These are phyloP conservation scores for Annulohypoxylon truncatum DNA, from an alignment of 2,329 filamentous ascomycete species.

Conservation along the genomic window DNA sequence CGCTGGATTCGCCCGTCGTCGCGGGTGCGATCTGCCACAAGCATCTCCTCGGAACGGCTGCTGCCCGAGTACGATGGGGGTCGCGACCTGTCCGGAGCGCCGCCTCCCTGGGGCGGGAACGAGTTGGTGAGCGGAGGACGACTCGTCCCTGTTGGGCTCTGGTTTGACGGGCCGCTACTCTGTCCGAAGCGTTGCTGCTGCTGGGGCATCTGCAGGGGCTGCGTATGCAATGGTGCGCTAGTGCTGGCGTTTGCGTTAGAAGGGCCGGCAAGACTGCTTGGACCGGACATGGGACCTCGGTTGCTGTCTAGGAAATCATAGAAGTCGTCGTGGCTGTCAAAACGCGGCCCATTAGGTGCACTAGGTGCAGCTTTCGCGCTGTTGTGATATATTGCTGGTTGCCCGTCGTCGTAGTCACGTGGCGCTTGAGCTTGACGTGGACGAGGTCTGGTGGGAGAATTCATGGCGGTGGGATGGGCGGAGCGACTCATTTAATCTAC, in stretches of 20 bases:
- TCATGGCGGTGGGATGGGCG: slow-evolving; percentile 28
- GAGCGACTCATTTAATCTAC: slow-evolving; percentile 20
- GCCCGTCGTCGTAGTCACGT: slow-evolving; percentile 42
- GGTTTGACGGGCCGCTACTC: slow-evolving; percentile 19
- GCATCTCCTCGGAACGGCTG: slow-evolving; percentile 50
- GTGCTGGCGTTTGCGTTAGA: slow-evolving; percentile 33
- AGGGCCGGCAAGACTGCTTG: slow-evolving; percentile 11
- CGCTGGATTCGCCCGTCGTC: slow-evolving; percentile 42
- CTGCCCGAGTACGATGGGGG: slow-evolving; percentile 49
- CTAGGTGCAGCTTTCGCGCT: slow-evolving; percentile 19
- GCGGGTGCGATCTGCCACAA: slow-evolving; percentile 43
- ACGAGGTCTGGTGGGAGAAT: slow-evolving; percentile 38
- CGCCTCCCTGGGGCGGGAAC: slow-evolving; percentile 41
- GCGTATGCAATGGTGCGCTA: slow-evolving; percentile 29
- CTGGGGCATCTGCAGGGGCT: slow-evolving; percentile 35
- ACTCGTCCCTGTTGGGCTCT: slow-evolving; percentile 41
- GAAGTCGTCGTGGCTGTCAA: slow-evolving; percentile 50
- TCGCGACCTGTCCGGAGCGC: slow-evolving; percentile 32
- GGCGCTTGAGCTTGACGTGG: slow-evolving; percentile 39
- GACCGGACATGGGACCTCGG: slow-evolving; percentile 34
- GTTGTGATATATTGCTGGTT: slow-evolving; percentile 27
- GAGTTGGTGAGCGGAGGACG: slow-evolving; percentile 48
- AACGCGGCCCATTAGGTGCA: slow-evolving; percentile 31
- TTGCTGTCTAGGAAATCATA: slow-evolving; percentile 50
- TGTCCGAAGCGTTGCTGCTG: slow-evolving; percentile 41